Percentiles rank a stretch among this genome's conserved stretches.
phyloP scores from a whole-genome alignment of 1,139 yeast genomes.

The Blastobotrys persicus region DNA sequence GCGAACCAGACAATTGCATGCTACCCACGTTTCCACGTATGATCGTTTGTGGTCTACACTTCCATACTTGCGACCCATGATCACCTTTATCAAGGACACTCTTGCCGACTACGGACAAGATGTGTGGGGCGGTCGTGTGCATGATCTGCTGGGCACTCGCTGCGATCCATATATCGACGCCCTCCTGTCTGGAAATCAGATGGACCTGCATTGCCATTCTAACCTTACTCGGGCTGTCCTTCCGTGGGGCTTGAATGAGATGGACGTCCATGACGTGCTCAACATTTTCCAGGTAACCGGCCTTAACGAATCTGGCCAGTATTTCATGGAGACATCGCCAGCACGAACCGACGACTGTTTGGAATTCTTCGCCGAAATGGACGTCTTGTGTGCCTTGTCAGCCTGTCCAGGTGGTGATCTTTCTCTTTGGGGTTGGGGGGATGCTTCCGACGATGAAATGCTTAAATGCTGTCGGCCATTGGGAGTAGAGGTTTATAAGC shows the following conservation, averaged over 20 bases:
- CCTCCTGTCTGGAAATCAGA: slow-evolving; percentile 53
- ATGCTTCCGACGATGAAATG: slow-evolving; percentile 52
- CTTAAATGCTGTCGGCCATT: slow-evolving; percentile 61
- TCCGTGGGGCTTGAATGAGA: slow-evolving; percentile 60
- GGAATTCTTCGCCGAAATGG: slow-evolving; percentile 67
- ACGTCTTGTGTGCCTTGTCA: slow-evolving; percentile 59
- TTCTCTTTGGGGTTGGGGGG: slow-evolving; percentile 73
- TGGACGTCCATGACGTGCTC: slow-evolving; percentile 65
- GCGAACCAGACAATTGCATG: slow-evolving; percentile 62
- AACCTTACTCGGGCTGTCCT: slow-evolving; percentile 57
- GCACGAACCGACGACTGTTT: slow-evolving; percentile 57
- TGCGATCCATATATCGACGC: slow-evolving; percentile 70
- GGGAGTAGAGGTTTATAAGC: slow-evolving; percentile 56
- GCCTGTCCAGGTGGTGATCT: slow-evolving; percentile 75
- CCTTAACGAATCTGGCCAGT: slow-evolving; percentile 60
- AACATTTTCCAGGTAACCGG: slow-evolving; percentile 73
- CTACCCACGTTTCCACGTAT: slow-evolving; percentile 61
- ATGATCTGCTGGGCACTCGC: slow-evolving; percentile 64
- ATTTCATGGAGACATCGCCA: slow-evolving; percentile 70
- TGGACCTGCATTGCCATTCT: slow-evolving; percentile 66
- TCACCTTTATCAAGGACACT: slow-evolving; percentile 61
- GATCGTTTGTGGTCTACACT: slow-evolving; percentile 65
- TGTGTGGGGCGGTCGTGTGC: slow-evolving; percentile 65
- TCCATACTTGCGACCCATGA: slow-evolving; percentile 61
- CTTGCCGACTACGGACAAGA: slow-evolving; percentile 53